A percentile compares a stretch with the other conserved stretches of the same genome.
These are phyloP conservation scores for Scheffersomyces spartinae DNA, from an alignment of 805 yeast species.

Conservation along the genomic window DNA sequence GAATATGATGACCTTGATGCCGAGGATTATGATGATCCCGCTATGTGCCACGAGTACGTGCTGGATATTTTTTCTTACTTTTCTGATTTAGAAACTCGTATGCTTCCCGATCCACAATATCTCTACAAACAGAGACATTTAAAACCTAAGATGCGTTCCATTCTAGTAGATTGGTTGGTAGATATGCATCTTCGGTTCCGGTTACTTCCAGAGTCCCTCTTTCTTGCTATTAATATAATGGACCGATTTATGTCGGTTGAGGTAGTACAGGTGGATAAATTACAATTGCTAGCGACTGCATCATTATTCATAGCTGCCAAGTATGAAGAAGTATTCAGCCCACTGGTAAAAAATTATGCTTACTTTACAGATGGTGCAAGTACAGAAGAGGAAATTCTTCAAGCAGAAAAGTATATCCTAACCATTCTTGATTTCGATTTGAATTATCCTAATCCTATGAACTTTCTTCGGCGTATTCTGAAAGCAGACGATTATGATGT, in stretches of 20 bases:
- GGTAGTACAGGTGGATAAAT: conserved; percentile 61
- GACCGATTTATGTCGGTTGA: conserved; percentile 76
- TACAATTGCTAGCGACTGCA: conserved; percentile 81
- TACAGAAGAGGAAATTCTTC: conserved; percentile 67
- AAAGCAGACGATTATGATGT: conserved; percentile 87
- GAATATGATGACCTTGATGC: conserved; percentile 67
- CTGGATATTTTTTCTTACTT: conserved; percentile 30
- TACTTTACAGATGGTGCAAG: conserved; percentile 82
- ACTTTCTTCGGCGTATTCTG: conserved; percentile 76
- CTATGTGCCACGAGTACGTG: conserved; percentile 35
- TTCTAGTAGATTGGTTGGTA: conserved; percentile 87
- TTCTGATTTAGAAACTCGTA: conserved; percentile 28
- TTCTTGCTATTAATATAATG: conserved; percentile 73
- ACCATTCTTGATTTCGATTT: conserved; percentile 63
- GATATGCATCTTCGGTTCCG: conserved; percentile 81
- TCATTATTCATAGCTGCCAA: conserved; percentile 83
- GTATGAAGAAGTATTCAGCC: conserved; percentile 85
- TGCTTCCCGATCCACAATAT: conserved; percentile 53
- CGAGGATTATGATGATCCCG: conserved; percentile 56
- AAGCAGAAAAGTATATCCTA: conserved; percentile 72
- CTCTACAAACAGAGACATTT: conserved; percentile 51
- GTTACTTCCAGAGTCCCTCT: conserved; percentile 76
- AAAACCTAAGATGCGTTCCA: conserved; percentile 75
- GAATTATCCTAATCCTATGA: conserved; percentile 83
- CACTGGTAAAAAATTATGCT: conserved; percentile 76